Evolutionary conservation across 345 rosid genomes (phyloP), one percentile per base, ranked within the genome.

Genomic region (Hibiscus syriacus): DNA sequence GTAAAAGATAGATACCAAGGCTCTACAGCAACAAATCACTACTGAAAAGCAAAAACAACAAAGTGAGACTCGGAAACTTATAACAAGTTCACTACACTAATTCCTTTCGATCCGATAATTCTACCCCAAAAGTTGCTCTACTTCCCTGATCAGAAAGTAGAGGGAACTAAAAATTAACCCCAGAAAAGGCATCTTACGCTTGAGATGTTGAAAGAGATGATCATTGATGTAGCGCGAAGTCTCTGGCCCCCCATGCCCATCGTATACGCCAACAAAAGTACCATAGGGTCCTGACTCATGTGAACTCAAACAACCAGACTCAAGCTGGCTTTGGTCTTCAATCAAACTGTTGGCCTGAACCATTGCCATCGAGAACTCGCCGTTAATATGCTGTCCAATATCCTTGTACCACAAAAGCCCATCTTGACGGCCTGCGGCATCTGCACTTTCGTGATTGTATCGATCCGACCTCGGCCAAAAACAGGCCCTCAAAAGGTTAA

Each of bases 241-340:
- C 86, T 90, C 97, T 53, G 97, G 97, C 5, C 95, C 97, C 9
- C 95, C 97, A 70, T 88, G 95, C 3, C 97, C 97, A 67, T 90
- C 97, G 55, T 90, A 90, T 67, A 90, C 75, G 50, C 95, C 97
- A 71, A 90, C 83, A 78, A 90, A 90, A 71, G 97, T 90, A 70
- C 97, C 97, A 62, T 43, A 85, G 17, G 90, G 95, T 29, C 85
- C 89, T 39, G 84, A 84, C 61, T 80, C 83, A 10, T 67, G 73
- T 17, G 79, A 55, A 72, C 85, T 80, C 77, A 90, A 82, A 67
- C 80, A 73, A 64, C 92, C 95, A 8, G 97, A 88, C 82, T 88
- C 97, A 57, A 90, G 60, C 85, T 90, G 97, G 73, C 95, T 86
- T 70, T 88, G 97, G 73, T 90, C 95, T 84, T 90, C 97, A 2